phyloP scores from a whole-genome alignment of 495 filamentous ascomycete species.

The Poronia punctata region DNA sequence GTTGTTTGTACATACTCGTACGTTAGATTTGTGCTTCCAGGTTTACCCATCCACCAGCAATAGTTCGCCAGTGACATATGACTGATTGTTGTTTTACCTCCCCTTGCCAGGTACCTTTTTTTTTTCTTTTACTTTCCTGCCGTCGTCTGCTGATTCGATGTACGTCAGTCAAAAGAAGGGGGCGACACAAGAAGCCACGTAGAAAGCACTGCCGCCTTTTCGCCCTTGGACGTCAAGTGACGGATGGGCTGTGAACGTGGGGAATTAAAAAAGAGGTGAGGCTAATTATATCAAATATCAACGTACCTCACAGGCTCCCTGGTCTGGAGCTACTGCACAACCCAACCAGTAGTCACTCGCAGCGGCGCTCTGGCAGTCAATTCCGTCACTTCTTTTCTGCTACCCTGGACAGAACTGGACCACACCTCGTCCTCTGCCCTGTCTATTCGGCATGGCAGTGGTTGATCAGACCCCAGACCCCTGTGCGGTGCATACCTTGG shows the following conservation, averaged over 20 bases:
- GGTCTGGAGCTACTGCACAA: conserved; percentile 15
- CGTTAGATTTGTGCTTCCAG: too few species aligned
- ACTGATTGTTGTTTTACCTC: too few species aligned
- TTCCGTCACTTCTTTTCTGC: conserved; percentile 23
- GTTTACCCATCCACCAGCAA: too few species aligned
- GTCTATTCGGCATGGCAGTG: conserved; percentile 26
- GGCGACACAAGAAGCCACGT: too few species aligned
- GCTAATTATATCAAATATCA: conserved; percentile 26
- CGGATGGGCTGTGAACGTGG: conserved; percentile 5
- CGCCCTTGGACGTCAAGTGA: conserved; percentile 6
- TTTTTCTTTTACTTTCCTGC: too few species aligned
- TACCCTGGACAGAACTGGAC: conserved; percentile 27
- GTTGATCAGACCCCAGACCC: conserved; percentile 28
- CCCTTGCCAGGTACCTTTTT: too few species aligned
- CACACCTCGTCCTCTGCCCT: conserved; percentile 21
- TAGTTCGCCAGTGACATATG: too few species aligned
- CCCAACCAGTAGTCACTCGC: conserved; percentile 11
- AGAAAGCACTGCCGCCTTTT: too few species aligned
- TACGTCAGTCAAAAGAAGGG: too few species aligned
- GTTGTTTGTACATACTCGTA: too few species aligned
- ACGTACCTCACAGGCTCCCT: conserved; percentile 13
- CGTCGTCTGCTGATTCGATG: too few species aligned
- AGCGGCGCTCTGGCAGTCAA: conserved; percentile 19
- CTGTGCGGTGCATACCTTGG: conserved; percentile 27
- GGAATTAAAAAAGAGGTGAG: conserved; percentile 8